Conservation (phyloP, 1,284 basidiomycete species). For the Ganoderma lucidum region DNA sequence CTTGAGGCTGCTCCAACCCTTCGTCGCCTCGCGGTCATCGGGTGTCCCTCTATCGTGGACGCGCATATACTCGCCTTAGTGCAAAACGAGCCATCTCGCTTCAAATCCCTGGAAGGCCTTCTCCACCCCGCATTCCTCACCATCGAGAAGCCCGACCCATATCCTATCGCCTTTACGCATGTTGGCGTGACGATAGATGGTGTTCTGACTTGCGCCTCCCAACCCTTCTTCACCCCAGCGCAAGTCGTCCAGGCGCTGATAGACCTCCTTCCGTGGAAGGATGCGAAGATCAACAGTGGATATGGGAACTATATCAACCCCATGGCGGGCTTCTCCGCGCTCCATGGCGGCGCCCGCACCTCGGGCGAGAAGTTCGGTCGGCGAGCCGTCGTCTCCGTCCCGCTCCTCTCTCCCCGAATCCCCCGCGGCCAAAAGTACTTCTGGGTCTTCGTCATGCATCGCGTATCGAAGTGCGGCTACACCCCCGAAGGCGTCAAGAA, state of each 20-base stretch:
- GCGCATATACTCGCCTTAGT: constrained; percentile 36
- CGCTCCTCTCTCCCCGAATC: not conserved
- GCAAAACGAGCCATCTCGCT: constrained; percentile 33
- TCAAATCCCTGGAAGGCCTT: constrained; percentile 39
- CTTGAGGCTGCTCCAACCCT: constrained; percentile 32
- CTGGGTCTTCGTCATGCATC: constrained; percentile 9
- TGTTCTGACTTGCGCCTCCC: not conserved
- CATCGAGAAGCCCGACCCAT: not conserved
- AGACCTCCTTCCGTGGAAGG: constrained; percentile 14
- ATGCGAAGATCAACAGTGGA: not conserved
- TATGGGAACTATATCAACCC: not conserved
- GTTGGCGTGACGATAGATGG: not conserved
- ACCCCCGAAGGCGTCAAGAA: not conserved
- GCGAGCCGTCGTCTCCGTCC: constrained; percentile 13
- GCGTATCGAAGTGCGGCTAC: too few species aligned
- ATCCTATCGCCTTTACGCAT: constrained; percentile 22
- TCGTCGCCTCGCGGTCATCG: constrained; percentile 40
- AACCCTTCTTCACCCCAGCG: constrained; percentile 18
- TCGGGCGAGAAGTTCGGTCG: not conserved
- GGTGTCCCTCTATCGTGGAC: constrained; percentile 35
- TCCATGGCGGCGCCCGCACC: constrained; percentile 3
- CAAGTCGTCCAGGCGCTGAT: constrained; percentile 14
- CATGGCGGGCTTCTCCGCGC: not conserved
- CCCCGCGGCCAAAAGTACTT: constrained; percentile 10
- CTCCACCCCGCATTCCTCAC: constrained; percentile 38